Conservation (phyloP, 2,329 filamentous ascomycete species). For the Shiraia sp. region DNA sequence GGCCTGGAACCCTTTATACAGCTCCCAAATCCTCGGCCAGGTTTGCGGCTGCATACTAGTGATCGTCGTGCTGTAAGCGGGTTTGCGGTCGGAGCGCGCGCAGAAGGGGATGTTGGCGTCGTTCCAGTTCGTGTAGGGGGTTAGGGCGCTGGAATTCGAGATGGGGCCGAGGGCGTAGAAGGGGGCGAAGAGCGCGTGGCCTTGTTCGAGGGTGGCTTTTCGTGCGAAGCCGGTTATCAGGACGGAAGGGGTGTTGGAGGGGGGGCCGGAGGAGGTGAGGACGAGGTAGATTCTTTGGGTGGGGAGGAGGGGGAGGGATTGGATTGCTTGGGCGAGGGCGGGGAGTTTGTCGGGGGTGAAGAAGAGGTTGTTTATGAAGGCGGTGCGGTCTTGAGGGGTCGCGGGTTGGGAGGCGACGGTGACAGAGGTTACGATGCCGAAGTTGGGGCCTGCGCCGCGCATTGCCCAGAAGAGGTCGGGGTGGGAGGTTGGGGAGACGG, state of each 20-base stretch:
- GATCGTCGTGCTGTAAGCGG: conserved; percentile 43
- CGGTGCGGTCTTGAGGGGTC: conserved; percentile 22
- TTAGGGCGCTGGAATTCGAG: conserved; percentile 23
- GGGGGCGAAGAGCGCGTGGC: conserved; percentile 41
- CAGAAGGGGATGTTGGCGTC: conserved; percentile 45
- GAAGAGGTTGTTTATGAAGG: conserved; percentile 30
- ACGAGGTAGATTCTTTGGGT: conserved; percentile 44
- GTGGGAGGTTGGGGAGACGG: conserved; percentile 27
- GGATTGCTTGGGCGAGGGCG: conserved; percentile 41
- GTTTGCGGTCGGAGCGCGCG: conserved; percentile 45
- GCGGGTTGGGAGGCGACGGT: conserved; percentile 41
- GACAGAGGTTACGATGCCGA: conserved; percentile 43
- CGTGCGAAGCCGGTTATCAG: conserved; percentile 40
- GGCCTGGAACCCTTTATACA: conserved; percentile 44
- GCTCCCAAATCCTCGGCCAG: conserved; percentile 48
- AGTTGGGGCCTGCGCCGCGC: conserved; percentile 42
- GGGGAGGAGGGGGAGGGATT: conserved; percentile 42
- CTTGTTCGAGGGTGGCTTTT: conserved; percentile 36
- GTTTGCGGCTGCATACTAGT: conserved; percentile 38
- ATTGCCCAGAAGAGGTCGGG: conserved; percentile 44
- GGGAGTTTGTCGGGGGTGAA: conserved; percentile 34
- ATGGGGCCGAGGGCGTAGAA: conserved; percentile 40
- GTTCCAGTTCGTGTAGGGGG: conserved; percentile 48
- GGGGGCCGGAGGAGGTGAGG: conserved; percentile 30
- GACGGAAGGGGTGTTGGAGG: conserved; percentile 23